These are phyloP conservation scores for Epithemia pelagica DNA, from an alignment of 108 stramenopile genomes.

Conservation along the genomic window DNA sequence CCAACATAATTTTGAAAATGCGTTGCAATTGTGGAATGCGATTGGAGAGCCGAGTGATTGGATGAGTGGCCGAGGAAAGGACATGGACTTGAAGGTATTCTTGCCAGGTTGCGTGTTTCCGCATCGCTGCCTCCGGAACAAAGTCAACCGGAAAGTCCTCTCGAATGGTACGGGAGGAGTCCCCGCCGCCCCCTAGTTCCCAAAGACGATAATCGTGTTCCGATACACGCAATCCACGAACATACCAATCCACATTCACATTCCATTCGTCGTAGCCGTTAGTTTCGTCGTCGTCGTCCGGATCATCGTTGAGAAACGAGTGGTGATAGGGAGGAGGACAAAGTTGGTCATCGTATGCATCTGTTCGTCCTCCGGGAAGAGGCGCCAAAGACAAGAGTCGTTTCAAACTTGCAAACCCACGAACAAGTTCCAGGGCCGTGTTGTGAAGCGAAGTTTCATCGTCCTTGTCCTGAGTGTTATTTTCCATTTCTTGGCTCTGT, in stretches of 20 bases:
- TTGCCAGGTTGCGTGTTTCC: conserved; percentile 47
- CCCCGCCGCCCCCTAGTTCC: conserved; percentile 35
- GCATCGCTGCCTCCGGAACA: conserved; percentile 39
- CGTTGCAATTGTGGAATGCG: conserved; percentile 35
- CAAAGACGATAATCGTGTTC: conserved; percentile 47
- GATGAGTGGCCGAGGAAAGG: not conserved
- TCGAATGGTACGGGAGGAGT: not conserved
- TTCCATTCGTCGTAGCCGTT: not conserved
- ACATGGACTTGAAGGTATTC: conserved; percentile 12
- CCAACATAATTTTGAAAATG: conserved; percentile 29
- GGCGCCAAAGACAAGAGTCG: conserved; percentile 61
- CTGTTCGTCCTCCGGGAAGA: conserved; percentile 64
- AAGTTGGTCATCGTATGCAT: conserved; percentile 38
- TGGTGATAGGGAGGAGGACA: conserved; percentile 10
- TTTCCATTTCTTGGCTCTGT: conserved; percentile 6
- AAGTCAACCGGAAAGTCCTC: conserved; percentile 34
- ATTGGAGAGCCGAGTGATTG: conserved; percentile 16
- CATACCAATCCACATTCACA: not conserved
- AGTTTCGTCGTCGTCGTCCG: conserved; percentile 15
- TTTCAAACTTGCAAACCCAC: conserved; percentile 43
- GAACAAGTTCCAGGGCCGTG: conserved; percentile 18
- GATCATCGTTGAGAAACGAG: not conserved
- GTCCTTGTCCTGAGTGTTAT: not conserved
- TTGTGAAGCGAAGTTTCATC: conserved; percentile 11
- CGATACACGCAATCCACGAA: conserved; percentile 15